Evolutionary conservation across 768 basidiomycete genomes (phyloP).

Genomic region (Agaricus subrufescens): DNA sequence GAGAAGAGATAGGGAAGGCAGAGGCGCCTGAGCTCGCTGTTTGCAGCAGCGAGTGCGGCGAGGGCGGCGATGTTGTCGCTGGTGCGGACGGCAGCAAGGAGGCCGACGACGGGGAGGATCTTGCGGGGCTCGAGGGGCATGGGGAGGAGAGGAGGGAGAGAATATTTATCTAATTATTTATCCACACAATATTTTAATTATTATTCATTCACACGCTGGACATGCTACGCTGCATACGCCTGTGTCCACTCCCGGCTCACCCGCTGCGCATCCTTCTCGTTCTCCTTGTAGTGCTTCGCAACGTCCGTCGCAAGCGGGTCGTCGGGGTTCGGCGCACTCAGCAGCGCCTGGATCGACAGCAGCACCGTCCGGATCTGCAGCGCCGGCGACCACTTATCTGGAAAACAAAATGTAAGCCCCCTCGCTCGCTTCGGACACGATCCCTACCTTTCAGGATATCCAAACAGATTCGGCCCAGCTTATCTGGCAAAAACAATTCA

Average conservation of each 20-base stretch:
- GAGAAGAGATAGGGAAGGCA: conserved; percentile 28
- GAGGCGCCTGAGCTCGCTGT: conserved; percentile 21
- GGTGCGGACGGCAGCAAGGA: conserved; percentile 14
- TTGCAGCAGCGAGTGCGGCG: conserved; percentile 21
- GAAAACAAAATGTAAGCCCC: neutral
- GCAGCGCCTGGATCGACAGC: conserved; percentile 93
- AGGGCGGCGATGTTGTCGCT: conserved; percentile 14
- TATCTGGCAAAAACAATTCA: conserved; percentile 52
- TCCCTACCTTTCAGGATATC: conserved; percentile 91
- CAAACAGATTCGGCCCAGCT: conserved; percentile 96
- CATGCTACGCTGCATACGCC: conserved; percentile 58
- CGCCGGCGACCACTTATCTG: conserved; percentile 99
- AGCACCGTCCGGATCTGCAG: conserved; percentile 98
- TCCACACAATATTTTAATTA: neutral
- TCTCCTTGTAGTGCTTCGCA: conserved; percentile 98
- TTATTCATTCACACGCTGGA: conserved; percentile 4
- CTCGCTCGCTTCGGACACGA: neutral
- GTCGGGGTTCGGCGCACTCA: conserved; percentile 95
- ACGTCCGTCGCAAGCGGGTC: conserved; percentile 93
- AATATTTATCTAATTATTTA: too few species aligned
- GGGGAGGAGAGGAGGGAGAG: neutral
- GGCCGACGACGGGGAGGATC: conserved; percentile 16
- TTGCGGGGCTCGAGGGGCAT: conserved; percentile 6
- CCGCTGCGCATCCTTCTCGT: conserved; percentile 88
- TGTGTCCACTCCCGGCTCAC: conserved; percentile 96